Conservation (phyloP, 2,329 filamentous ascomycete species). For the Aureobasidium sp. region DNA sequence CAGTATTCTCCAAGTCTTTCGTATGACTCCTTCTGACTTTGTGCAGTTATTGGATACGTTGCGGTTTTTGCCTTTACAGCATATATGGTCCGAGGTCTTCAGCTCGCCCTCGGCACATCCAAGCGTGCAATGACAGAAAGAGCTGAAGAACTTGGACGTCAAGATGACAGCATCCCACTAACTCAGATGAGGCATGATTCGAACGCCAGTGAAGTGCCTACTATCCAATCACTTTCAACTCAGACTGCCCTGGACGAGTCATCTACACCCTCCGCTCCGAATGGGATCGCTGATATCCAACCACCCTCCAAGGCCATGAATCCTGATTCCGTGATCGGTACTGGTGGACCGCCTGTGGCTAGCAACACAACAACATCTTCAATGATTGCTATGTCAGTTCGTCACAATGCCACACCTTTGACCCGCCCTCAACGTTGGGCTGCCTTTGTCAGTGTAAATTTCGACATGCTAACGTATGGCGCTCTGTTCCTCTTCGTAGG, state of each 20-base stretch:
- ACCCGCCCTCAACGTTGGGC: conserved; percentile 45
- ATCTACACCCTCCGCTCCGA: not conserved
- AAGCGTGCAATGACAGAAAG: conserved; percentile 45
- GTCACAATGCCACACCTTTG: conserved; percentile 35
- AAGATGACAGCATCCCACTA: conserved; percentile 43
- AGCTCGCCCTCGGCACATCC: conserved; percentile 42
- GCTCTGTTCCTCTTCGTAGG: conserved; percentile 43
- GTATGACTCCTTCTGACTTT: not conserved
- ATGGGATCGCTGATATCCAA: conserved; percentile 11
- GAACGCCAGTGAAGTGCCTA: not conserved
- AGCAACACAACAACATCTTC: not conserved
- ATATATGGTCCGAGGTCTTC: conserved; percentile 46
- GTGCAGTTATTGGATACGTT: conserved; percentile 46
- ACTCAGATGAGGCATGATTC: conserved; percentile 17
- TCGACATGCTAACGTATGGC: conserved; percentile 40
- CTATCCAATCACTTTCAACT: not conserved
- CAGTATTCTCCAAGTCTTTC: conserved; percentile 19
- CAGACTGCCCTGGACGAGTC: not conserved
- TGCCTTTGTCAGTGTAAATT: conserved; percentile 34
- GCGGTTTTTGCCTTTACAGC: conserved; percentile 45
- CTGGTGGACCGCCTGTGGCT: conserved; percentile 19
- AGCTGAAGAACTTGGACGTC: conserved; percentile 42
- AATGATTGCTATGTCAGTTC: conserved; percentile 18
- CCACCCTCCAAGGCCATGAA: conserved; percentile 19
- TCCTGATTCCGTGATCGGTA: conserved; percentile 18